phyloP scores from a whole-genome alignment of 805 yeast genomes.

The Starmerella stellata region DNA sequence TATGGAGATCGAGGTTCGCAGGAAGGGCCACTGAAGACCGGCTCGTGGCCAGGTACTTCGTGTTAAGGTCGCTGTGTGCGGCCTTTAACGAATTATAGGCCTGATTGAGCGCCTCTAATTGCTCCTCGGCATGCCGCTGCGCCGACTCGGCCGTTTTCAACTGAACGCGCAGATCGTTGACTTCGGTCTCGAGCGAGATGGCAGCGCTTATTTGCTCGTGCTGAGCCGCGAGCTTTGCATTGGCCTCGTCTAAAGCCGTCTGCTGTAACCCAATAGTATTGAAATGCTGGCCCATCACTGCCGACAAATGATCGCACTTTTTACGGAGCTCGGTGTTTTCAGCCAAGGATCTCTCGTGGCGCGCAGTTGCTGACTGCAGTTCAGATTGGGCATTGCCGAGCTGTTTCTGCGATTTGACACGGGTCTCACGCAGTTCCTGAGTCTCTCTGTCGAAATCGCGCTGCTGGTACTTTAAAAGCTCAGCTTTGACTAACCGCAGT shows the following conservation, averaged over 20 bases:
- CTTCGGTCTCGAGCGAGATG: conserved; percentile 10
- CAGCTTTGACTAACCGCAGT: conserved; percentile 9
- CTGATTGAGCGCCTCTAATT: conserved; percentile 11
- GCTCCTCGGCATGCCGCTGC: conserved; percentile 12
- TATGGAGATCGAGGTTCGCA: conserved; percentile 6
- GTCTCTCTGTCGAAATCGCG: conserved; percentile 15
- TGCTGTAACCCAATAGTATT: conserved; percentile 11
- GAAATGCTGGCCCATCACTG: conserved; percentile 14
- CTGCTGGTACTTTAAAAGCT: conserved; percentile 11
- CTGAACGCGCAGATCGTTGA: conserved; percentile 13
- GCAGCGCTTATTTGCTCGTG: conserved; percentile 10
- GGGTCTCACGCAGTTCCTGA: conserved; percentile 9
- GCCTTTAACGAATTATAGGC: conserved; percentile 10
- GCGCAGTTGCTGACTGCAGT: conserved; percentile 10
- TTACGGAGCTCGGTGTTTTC: conserved; percentile 10
- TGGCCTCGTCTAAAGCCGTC: conserved; percentile 11
- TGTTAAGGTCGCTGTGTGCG: conserved; percentile 14
- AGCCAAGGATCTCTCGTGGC: conserved; percentile 4
- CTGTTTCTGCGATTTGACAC: conserved; percentile 11
- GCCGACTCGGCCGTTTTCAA: conserved; percentile 11
- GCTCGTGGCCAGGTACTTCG: conserved; percentile 9
- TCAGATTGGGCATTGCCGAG: conserved; percentile 9
- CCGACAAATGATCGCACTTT: conserved; percentile 8
- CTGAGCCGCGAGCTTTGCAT: conserved; percentile 8
- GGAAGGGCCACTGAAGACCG: background rate